Percentiles rank a stretch among this genome's conserved stretches.
These are phyloP conservation scores for Solanum sitiens DNA, from an alignment of 257 asterid species.

Conservation along the genomic window DNA sequence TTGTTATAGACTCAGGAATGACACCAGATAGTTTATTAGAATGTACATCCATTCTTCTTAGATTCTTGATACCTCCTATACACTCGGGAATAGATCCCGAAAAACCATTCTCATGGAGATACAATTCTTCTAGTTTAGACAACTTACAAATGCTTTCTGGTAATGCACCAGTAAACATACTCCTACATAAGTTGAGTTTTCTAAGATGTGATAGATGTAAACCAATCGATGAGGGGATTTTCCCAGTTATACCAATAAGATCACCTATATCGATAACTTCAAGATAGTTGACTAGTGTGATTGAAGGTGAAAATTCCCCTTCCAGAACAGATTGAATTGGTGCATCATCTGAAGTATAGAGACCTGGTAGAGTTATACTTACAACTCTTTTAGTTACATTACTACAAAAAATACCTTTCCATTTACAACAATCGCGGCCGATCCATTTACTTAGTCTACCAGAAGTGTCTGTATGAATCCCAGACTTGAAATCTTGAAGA, in stretches of 20 bases:
- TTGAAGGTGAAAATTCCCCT: constrained; percentile 32
- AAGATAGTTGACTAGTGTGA: constrained; percentile 31
- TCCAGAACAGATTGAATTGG: constrained; percentile 37
- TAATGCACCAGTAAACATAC: constrained; percentile 27
- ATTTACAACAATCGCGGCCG: constrained; percentile 38
- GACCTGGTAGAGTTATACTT: constrained; percentile 43
- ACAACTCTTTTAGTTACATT: constrained; percentile 37
- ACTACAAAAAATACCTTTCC: constrained; percentile 49
- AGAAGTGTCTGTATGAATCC: constrained; percentile 28
- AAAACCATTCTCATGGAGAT: constrained; percentile 27
- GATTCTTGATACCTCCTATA: constrained; percentile 28
- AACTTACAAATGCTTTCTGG: constrained; percentile 40
- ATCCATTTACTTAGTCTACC: constrained; percentile 34
- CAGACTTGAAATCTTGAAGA: constrained; percentile 28
- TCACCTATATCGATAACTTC: constrained; percentile 40
- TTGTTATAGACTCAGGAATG: constrained; percentile 27
- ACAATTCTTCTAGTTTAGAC: constrained; percentile 32
- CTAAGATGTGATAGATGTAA: constrained; percentile 28
- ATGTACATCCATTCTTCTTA: constrained; percentile 21
- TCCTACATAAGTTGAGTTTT: constrained; percentile 22
- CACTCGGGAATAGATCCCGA: constrained; percentile 28
- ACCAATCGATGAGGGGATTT: constrained; percentile 39
- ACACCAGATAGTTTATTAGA: constrained; percentile 30
- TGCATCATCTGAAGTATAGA: constrained; percentile 14
- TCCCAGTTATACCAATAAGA: constrained; percentile 23